Evolutionary conservation across 2,329 filamentous ascomycete genomes (phyloP), one percentile per base, ranked within the genome.

Genomic region (Talaromyces amestolkiae): DNA sequence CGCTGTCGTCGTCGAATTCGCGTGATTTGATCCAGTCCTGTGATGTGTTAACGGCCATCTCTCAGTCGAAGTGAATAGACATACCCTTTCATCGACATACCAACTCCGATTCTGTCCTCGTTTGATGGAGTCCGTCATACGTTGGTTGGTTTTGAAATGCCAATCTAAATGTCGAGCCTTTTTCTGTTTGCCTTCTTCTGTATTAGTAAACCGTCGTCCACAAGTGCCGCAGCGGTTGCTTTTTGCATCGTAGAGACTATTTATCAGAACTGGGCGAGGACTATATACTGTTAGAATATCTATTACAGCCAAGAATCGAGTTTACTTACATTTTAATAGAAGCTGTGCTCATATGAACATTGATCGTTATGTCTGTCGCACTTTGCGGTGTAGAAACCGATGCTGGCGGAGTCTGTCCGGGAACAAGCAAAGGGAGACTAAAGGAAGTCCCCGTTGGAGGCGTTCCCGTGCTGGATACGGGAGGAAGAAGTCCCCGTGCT

Each of bases 131-230:
- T 98, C 94, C 2, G 89, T 88, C 79, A 96, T 92, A 54, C 93
- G 89, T 73, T 93, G 91, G 73, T 97, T 94, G 27, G 94, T 93
- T 65, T 90, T 89, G 80, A 99, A 99, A 78, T 99, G 95, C 95
- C 95, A 99, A 78, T 99, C 95, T 83, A 99, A 89, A 75, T 99
- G 95, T 3, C 90, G 88, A 27, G 89, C 91, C 81, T 98, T 98
- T 81, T 91, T 91, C 74, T 89, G 89, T 72, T 88, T 91, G 13
- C 94, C 94, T 69, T 91, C 88, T 13, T 89, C 87, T 58, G 91
- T 91, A 4, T 86, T 86, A 63, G 85, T 85, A 77, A 99, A 99
- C 2, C 95, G 89, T 66, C 93, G 87, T 27, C 94, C 95, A 75
- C 95, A 99, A 66, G 94, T 94, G 13, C 90, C 91, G 76, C 95